Base-by-base conservation (phyloP, 2,329 filamentous ascomycete genomes). In the Coniochaeta sp. region DNA sequence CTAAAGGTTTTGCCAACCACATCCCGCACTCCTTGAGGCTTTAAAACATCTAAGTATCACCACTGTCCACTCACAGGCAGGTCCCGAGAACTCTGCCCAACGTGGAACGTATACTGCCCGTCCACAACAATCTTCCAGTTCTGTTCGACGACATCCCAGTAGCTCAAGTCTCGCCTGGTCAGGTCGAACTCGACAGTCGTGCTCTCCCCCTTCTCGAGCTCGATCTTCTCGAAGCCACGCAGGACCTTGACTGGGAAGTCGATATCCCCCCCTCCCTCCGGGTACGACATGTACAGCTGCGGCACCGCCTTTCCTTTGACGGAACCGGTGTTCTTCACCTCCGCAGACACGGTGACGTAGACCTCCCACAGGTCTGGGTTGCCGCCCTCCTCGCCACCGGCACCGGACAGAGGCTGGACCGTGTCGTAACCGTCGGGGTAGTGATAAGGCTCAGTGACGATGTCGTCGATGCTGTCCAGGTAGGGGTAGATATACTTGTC, bases 401-500 rank as follows among this genome's bases (percentile, higher is more conserved):
- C 89, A 0, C 76, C 77, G n/a, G 87, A 90, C 0, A 73, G 77
- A 0, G 75, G 68, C 57, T 81, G 81, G 2, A 67, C 66, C 19
- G 71, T 71, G 65, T 79, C 74, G 73, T 84, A 90, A 30, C 80
- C 85, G 1, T 75, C 75, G 1, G 81, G 87, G 66, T 82, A 88
- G 0, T 75, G 73, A 63, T 81, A 81, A 0, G 68, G 64, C 4
- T 70, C 65, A 4, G 71, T 67, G 3, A 71, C 70, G 30, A 77
- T 72, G 7, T 81, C 79, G 16, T 81, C 76, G 10, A 77, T 68
- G 14, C 81, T 76, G 12, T 77, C 69, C 0, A 74, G 77, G 71
- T 90, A 92, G 0, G 89, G 88, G 69, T 92, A 92, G 59, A 92
- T 81, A 71, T 88, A 91, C 67, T 89, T 89, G 59, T 81, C 77